phyloP scores from a whole-genome alignment of 345 rosid species.

The Citrus reticulata region DNA sequence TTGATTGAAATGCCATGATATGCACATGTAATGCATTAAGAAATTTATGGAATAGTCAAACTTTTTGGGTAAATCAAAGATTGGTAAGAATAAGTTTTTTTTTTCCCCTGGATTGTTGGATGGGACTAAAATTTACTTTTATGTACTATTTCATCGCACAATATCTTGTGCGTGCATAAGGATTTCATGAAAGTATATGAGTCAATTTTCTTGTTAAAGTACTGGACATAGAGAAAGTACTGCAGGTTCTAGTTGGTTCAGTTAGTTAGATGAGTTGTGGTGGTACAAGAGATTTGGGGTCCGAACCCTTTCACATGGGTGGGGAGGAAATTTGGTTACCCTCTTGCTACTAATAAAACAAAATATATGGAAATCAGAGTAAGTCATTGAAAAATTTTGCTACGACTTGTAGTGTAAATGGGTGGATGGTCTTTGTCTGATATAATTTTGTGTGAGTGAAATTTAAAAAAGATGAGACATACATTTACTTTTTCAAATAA shows the following conservation, averaged over 20 bases:
- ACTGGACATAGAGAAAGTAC: neutral
- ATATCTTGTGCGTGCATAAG: neutral
- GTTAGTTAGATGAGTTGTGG: neutral
- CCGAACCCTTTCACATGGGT: neutral
- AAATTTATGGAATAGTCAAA: neutral
- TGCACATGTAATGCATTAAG: neutral
- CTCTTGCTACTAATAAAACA: neutral
- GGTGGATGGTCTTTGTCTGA: neutral
- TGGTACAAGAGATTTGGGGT: neutral
- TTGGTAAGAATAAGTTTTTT: neutral
- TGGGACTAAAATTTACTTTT: neutral
- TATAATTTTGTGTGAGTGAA: neutral
- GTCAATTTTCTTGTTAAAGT: neutral
- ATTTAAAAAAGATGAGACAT: neutral
- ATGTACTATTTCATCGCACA: neutral
- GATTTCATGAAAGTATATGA: neutral
- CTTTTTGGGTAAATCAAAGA: neutral
- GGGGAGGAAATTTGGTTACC: neutral
- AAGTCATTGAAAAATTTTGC: neutral
- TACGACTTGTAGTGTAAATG: neutral
- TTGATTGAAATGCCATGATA: neutral
- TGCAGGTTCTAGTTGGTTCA: neutral
- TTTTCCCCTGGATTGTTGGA: neutral
- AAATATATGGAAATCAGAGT: no score
- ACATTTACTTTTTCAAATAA: neutral